A percentile compares a stretch with the other conserved stretches of the same genome.
Conservation (phyloP, 1,139 yeast genomes). For the Yamadazyma diddensiae region DNA sequence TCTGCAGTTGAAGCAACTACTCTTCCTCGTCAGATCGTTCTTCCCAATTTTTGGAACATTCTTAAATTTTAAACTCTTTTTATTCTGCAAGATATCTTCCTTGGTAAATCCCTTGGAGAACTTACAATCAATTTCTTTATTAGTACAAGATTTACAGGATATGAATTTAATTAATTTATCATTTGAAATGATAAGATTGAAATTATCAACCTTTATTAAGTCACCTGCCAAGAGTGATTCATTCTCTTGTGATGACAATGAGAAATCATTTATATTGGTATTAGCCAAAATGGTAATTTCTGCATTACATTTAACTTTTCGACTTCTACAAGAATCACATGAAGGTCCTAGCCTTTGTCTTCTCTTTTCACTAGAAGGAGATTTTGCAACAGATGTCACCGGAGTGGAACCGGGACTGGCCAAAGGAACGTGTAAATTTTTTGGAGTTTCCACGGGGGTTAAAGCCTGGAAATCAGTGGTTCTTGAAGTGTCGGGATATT, state of each 20-base stretch:
- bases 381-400: not conserved
- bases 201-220: not conserved
- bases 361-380: slow-evolving; percentile 22
- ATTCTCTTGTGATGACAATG: slow-evolving; percentile 9
- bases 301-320: slow-evolving; percentile 76
- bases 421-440: not conserved
- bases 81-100: slow-evolving; percentile 44
- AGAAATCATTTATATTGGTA: slow-evolving; percentile 11
- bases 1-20: slow-evolving; percentile 36
- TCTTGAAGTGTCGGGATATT: slow-evolving; percentile 9
- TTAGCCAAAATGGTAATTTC: slow-evolving; percentile 37
- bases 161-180: slow-evolving; percentile 46
- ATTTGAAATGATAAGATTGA: slow-evolving; percentile 19
- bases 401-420: not conserved
- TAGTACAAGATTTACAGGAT: slow-evolving; percentile 48
- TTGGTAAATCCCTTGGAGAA: slow-evolving; percentile 61
- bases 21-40: slow-evolving; percentile 22
- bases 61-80: slow-evolving; percentile 14
- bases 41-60: slow-evolving; percentile 12
- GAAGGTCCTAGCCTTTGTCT: slow-evolving; percentile 74
- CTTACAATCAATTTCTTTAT: slow-evolving; percentile 43
- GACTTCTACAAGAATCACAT: slow-evolving; percentile 68
- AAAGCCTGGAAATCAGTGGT: slow-evolving; percentile 5
- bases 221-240: slow-evolving; percentile 5
- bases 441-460: not conserved